Conservation (phyloP, 2,329 filamentous ascomycete species). For the Aspergillus transmontanensis region DNA sequence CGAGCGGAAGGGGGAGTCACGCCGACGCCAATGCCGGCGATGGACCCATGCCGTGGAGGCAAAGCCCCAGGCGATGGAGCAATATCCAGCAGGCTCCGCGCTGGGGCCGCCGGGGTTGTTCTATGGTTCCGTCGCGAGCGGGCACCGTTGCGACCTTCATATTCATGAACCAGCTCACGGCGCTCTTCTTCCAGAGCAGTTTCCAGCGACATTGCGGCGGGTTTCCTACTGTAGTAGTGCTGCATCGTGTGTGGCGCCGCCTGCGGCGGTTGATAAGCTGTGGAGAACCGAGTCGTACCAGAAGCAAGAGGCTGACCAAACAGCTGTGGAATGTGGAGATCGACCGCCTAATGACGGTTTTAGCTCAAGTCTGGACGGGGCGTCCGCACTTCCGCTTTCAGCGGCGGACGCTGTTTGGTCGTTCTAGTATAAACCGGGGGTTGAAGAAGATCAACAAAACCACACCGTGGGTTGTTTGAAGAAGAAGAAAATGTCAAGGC, state of each 20-base stretch:
- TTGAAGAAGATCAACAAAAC: not conserved
- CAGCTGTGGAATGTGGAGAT: slow-evolving; percentile 18
- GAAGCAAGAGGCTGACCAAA: slow-evolving; percentile 18
- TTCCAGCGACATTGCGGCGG: slow-evolving; percentile 69
- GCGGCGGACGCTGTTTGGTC: not conserved
- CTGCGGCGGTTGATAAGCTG: slow-evolving; percentile 27
- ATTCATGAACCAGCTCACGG: slow-evolving; percentile 69
- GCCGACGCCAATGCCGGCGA: slow-evolving; percentile 41
- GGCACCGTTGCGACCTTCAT: slow-evolving; percentile 54
- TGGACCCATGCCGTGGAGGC: slow-evolving; percentile 39
- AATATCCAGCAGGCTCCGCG: slow-evolving; percentile 67
- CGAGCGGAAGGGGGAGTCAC: slow-evolving; percentile 33
- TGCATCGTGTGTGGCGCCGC: slow-evolving; percentile 25
- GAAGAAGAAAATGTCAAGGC: not conserved
- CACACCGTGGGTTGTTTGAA: not conserved
- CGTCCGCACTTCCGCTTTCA: not conserved
- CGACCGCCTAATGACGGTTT: slow-evolving; percentile 8
- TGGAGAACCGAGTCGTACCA: slow-evolving; percentile 23
- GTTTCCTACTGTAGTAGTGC: slow-evolving; percentile 28
- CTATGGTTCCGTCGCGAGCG: slow-evolving; percentile 3
- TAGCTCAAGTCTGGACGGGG: slow-evolving; percentile 1
- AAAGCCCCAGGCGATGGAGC: slow-evolving; percentile 52
- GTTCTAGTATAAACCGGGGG: not conserved
- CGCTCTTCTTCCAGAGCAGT: slow-evolving; percentile 77
- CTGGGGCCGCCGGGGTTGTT: not conserved